Conservation (phyloP, 2,329 filamentous ascomycete species). For the Thelonectria rubi region DNA sequence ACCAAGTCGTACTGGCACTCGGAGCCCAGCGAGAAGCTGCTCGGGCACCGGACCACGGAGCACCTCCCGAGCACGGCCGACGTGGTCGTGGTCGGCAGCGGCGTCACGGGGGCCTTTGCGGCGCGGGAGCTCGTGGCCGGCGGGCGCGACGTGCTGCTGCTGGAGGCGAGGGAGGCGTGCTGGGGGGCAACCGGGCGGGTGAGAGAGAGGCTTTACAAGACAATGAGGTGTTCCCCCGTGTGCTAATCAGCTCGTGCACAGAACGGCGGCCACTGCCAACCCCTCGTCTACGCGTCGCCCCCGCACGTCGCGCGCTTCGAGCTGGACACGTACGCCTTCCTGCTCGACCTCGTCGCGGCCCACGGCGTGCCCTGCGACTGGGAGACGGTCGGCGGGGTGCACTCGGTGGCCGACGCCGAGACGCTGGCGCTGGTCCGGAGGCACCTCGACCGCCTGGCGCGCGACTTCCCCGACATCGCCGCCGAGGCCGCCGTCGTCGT, state of each 20-base stretch:
- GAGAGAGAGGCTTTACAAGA: too few relatives aligned
- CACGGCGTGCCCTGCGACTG: conserved; percentile 76
- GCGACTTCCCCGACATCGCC: conserved; percentile 65
- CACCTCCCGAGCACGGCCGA: conserved; percentile 71
- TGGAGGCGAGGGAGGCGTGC: conserved; percentile 82
- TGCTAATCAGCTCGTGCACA: too few relatives aligned
- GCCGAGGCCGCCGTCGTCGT: conserved; percentile 55
- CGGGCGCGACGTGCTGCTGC: conserved; percentile 69
- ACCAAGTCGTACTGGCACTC: conserved; percentile 79
- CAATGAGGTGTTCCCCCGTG: too few relatives aligned
- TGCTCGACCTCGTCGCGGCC: conserved; percentile 65
- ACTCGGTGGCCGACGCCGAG: conserved; percentile 66
- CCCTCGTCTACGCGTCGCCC: conserved; percentile 69
- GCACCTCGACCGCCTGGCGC: conserved; percentile 60
- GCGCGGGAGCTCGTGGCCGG: conserved; percentile 68
- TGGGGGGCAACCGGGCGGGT: conserved; percentile 86
- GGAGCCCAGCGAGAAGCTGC: conserved; percentile 69
- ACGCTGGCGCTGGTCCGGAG: conserved; percentile 62
- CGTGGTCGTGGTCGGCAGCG: conserved; percentile 77
- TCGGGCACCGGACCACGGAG: conserved; percentile 73
- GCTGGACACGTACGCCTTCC: conserved; percentile 70
- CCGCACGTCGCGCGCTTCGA: conserved; percentile 75
- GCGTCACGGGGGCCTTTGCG: conserved; percentile 79
- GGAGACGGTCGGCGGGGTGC: conserved; percentile 68
- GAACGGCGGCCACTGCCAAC: conserved; percentile 81